Conservation (phyloP, 2,329 filamentous ascomycete genomes). For the Paradendryphiella salina region DNA sequence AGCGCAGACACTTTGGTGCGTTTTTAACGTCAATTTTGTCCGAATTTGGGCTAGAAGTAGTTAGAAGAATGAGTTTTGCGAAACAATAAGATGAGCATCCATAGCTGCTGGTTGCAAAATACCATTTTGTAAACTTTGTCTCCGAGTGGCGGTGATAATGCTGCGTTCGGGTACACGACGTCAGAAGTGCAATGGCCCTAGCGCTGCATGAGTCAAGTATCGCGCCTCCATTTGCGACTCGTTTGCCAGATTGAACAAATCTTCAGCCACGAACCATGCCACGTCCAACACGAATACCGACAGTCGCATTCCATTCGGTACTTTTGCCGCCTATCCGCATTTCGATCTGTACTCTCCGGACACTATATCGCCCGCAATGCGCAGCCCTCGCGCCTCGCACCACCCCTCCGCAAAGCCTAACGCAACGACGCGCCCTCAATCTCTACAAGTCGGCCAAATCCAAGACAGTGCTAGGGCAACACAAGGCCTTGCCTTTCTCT, state of each 20-base stretch:
- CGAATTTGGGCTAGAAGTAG: no score
- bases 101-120: not conserved
- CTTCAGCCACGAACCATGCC: constrained; percentile 17
- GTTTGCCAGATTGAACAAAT: not conserved
- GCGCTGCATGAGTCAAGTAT: constrained; percentile 8
- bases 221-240: not conserved
- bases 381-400: not conserved
- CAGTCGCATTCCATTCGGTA: constrained; percentile 26
- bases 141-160: no score
- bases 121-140: no score
- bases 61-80: no score
- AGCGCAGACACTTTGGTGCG: not conserved
- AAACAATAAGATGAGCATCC: not conserved
- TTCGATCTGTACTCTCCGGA: constrained; percentile 15
- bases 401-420: constrained; percentile 20
- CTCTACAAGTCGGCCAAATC: constrained; percentile 36
- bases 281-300: constrained; percentile 12
- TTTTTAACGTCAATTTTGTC: not conserved
- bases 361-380: constrained; percentile 22
- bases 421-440: constrained; percentile 27
- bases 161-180: not conserved
- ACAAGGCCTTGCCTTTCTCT: constrained; percentile 30
- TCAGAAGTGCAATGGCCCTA: not conserved
- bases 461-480: constrained; percentile 29
- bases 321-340: constrained; percentile 24